These are phyloP conservation scores for Albatrellus ellisii DNA, from an alignment of 768 basidiomycete species.

Conservation along the genomic window DNA sequence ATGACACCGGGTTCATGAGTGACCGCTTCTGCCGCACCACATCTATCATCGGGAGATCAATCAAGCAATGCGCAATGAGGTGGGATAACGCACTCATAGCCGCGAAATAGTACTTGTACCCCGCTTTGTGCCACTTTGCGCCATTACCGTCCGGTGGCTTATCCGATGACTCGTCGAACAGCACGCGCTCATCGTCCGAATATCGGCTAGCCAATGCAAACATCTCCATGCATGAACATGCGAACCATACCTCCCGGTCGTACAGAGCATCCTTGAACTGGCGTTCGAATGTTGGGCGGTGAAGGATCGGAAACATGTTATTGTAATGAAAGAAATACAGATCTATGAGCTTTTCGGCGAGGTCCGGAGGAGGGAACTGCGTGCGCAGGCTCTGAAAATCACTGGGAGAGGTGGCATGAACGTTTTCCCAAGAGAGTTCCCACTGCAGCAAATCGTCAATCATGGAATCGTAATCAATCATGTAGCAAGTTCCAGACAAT, in stretches of 20 bases:
- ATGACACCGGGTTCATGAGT: slow-evolving; percentile 38
- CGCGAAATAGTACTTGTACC: slow-evolving; percentile 45
- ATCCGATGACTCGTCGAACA: slow-evolving; percentile 17
- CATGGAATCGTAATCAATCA: no score
- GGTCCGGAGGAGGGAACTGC: slow-evolving; percentile 51
- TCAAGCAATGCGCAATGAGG: slow-evolving; percentile 1
- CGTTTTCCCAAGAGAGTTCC: slow-evolving; percentile 43
- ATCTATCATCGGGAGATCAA: slow-evolving; percentile 22
- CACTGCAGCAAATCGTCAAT: slow-evolving; percentile 32
- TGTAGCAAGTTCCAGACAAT: no score
- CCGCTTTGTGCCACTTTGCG: slow-evolving; percentile 38
- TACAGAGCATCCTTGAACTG: slow-evolving; percentile 44
- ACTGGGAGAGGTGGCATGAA: slow-evolving; percentile 20
- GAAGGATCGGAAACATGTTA: slow-evolving; percentile 49
- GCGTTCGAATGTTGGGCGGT: slow-evolving; percentile 54
- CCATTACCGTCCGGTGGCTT: slow-evolving; percentile 16
- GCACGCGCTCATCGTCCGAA: slow-evolving; percentile 17
- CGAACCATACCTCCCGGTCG: slow-evolving; percentile 26
- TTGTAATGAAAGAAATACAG: slow-evolving; percentile 58
- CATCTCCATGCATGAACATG: slow-evolving; percentile 18
- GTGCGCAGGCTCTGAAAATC: slow-evolving; percentile 22
- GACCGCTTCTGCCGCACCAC: slow-evolving; percentile 37
- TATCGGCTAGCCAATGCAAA: slow-evolving; percentile 20
- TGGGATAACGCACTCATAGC: slow-evolving; percentile 30
- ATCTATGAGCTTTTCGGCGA: slow-evolving; percentile 44